Evolutionary conservation across 257 asterid species (phyloP).

Genomic region (Solanum peruvianum): DNA sequence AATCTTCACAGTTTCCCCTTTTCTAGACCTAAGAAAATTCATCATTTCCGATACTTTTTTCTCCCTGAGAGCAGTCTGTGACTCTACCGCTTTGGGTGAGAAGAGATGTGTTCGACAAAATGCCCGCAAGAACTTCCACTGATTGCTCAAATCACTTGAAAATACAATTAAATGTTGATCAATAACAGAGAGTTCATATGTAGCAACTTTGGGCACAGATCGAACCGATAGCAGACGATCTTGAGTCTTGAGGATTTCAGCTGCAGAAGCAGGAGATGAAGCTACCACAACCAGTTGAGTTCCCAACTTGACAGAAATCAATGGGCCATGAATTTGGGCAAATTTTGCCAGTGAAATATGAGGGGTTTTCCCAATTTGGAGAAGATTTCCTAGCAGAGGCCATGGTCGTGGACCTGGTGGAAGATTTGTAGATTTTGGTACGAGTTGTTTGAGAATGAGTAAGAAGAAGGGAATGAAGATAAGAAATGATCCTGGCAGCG

Average conservation of each 20-base stretch:
- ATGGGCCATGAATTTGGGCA: conserved; percentile 27
- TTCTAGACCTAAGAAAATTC: conserved; percentile 10
- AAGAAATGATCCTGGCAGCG: background rate
- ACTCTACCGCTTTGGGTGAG: conserved; percentile 16
- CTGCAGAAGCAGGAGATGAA: conserved; percentile 33
- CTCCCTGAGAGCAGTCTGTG: conserved; percentile 7
- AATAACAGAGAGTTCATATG: conserved; percentile 1
- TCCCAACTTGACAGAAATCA: conserved; percentile 23
- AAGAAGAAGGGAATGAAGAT: background rate
- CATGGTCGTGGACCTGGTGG: conserved; percentile 17
- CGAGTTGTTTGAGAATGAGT: background rate
- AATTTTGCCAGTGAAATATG: conserved; percentile 15
- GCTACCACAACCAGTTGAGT: conserved; percentile 20
- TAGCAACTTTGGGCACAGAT: conserved; percentile 8
- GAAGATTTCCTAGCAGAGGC: conserved; percentile 15
- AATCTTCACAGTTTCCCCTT: conserved; percentile 9
- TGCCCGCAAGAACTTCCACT: conserved; percentile 16
- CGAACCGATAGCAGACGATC: conserved; percentile 19
- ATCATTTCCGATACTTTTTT: conserved; percentile 23
- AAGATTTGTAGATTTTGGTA: background rate
- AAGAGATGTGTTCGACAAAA: conserved; percentile 24
- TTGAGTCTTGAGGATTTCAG: conserved; percentile 23
- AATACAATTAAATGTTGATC: conserved; percentile 11
- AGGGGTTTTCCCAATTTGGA: background rate
- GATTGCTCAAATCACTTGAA: conserved; percentile 9